A percentile compares a stretch with the other conserved stretches of the same genome.
Evolutionary conservation across 164 flowering plant species (phyloP).

Genomic region (Litsea cubeba): DNA sequence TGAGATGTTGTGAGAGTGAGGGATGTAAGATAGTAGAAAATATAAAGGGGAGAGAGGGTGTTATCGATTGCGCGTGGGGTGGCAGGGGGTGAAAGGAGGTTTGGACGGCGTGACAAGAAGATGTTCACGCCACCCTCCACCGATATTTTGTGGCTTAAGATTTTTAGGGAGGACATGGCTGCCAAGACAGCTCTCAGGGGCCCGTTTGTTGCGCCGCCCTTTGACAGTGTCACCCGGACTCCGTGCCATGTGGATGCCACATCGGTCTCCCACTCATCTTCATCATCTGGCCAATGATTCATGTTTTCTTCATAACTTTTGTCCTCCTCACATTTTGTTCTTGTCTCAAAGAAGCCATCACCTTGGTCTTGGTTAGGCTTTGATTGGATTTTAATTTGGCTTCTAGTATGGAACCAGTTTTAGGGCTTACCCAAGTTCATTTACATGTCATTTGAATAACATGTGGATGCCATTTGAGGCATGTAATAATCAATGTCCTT

Average conservation of each 20-base stretch:
- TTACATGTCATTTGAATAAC: not conserved
- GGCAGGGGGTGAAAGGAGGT: constrained; percentile 41
- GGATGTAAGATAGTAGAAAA: constrained; percentile 2
- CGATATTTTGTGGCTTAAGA: constrained; percentile 36
- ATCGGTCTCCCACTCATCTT: constrained; percentile 27
- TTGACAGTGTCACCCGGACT: constrained; percentile 25
- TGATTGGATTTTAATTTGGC: not conserved
- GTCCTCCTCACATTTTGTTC: not conserved
- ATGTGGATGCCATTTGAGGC: not conserved
- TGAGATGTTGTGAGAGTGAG: not conserved
- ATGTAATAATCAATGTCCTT: not conserved
- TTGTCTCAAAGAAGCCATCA: constrained; percentile 9
- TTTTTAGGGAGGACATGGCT: constrained; percentile 11
- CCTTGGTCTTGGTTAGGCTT: not conserved
- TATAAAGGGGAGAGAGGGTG: constrained; percentile 13
- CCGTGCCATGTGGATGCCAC: constrained; percentile 26
- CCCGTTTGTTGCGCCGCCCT: constrained; percentile 50
- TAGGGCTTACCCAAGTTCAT: not conserved
- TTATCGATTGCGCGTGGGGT: constrained; percentile 60
- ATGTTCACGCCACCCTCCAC: constrained; percentile 59
- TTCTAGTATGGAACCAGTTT: not conserved
- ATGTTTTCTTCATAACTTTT: not conserved
- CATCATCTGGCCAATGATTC: constrained; percentile 32
- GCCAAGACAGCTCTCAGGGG: constrained; percentile 2
- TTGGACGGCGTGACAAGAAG: constrained; percentile 64